Evolutionary conservation across 2,329 filamentous ascomycete genomes (phyloP), one percentile per base, ranked within the genome.

Genomic region (Epichloe baconii): DNA sequence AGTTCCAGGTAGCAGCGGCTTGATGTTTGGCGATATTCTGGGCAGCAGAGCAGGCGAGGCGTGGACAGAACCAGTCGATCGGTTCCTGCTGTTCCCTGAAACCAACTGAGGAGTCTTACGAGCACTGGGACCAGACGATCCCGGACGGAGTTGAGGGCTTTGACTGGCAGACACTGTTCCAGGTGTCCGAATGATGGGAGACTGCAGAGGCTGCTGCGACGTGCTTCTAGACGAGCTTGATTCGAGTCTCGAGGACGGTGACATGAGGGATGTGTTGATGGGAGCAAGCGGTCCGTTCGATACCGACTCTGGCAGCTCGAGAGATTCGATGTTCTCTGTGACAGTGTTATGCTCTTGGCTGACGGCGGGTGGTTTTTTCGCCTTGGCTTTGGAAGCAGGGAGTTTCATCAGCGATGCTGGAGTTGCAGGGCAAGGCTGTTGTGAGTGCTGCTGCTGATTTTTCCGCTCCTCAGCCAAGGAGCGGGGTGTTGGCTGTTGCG

Each of bases 21-120:
- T 95, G 66, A 98, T 95, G 65, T 82, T 95, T 3, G 91, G 93
- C 26, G 90, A 96, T 55, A 97, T 96, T 64, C 81, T 86, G 2
- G 93, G 93, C 31, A 88, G 75, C 37, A 97, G 68, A 15, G 91
- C 90, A 5, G 93, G 91, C 42, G 89, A 95, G 10, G 85, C 80
- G n/a, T 90, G 82, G 6, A 83, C 78, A 2, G 86, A 87, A 59
- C 77, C 79, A 31, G 82, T 73, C 58, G 86, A 90, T 53, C 88
- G 77, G 67, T 90, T 93, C 61, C 85, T 85, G 54, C 71, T 73
- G 23, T 72, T 71, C 37, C 82, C 76, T 8, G 79, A 73, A 3
- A 77, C 74, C 47, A 79, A 64, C 50, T 76, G 72, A 0, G 78
- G 77, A 7, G 78, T 80, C 59, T 75, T 82, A 23, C 74, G 71